Evolutionary conservation across 2,329 filamentous ascomycete species (phyloP), one percentile per base, ranked within the genome.

Genomic region (Penicillium sp.): DNA sequence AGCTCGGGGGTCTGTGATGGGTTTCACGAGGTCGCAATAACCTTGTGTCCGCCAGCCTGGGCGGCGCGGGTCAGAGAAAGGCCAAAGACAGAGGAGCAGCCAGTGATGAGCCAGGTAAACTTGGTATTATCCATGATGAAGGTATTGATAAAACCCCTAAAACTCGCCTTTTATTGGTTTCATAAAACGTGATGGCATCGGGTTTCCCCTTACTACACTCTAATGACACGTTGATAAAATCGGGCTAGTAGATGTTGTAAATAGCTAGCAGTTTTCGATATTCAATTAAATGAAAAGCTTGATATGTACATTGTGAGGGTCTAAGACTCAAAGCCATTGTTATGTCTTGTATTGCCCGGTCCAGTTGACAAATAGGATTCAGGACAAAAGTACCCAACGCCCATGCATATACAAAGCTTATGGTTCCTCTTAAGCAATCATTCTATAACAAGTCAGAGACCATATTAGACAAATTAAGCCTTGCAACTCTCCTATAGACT

Each of bases 21-120:
- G 46, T 69, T 67, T 29, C 65, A 67, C 13, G 65, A 64, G 38
- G 68, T 64, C 38, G 61, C 66, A 38, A 70, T 62, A 4, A 69
- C 67, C 54, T 55, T 61, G 37, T 67, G 63, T 29, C 68, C 67
- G 3, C 59, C 62, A 45, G 58, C 56, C 7, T 68, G 65, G 23
- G 59, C 68, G 23, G 57, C 57, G 31, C 61, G 56, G 31, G 62
- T 60, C 21, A 69, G 61, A 15, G 56, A 58, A 8, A 57, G 51
- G 2, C 67, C 67, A 7, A 69, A 52, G 6, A 67, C 66, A 13
- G 61, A 65, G 4, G 67, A 69, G 12, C 62, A 62, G 15, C 66
- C 63, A 0, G 63, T 65, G 13, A 67, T 50, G 4, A 68, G 58
- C 63, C 64, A 67, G 13, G 56, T 61, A 2, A 25, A 23, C 2